Base-by-base conservation (phyloP, 2,329 filamentous ascomycete species). In the Aspergillus neoniger region DNA sequence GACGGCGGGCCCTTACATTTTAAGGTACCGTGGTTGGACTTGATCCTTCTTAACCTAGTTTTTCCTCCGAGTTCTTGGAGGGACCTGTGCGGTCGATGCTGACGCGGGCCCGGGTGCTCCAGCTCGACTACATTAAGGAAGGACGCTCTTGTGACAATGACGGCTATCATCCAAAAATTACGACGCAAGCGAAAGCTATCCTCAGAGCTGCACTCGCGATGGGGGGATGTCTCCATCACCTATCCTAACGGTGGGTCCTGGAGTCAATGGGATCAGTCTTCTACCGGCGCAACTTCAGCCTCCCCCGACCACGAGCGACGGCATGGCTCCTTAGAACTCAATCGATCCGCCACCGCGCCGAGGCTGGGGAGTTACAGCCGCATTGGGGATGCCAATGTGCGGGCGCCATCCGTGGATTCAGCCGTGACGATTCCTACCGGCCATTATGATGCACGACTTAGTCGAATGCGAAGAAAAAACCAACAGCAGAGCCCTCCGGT, bases 241-340 rank as follows among this genome's bases (percentile, higher is more conserved):
- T 74, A 73, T 65, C 77, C 77, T 21, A 77, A 69, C 41, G 67
- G 73, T 41, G 76, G 77, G 23, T 78, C 76, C n/a, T 79, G 77
- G 77, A 79, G 72, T 55, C 72, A 77, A 63, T 74, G 72, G 67
- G 72, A 73, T 50, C 72, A 75, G 47, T 57, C 64, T 8, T 61
- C 72, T 14, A 59, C 36, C 12, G 60, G 51, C 14, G 41, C 39
- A 15, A 28, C 8, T 9, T 58, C 61, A 10, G 50, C 55, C 12
- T 41, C 55, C 17, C 36, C 53, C 51, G 30, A 62, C 63, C 39
- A 63, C 55, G 50, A 39, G 43, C 58, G 63, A 49, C 63, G 62
- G 21, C 61, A 66, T 48, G 62, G 51, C 9, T 59, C 63, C 1
- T 38, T 63, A 15, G 63, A 59, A 14, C 55, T 61, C 30, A 53